Evolutionary conservation across 2,329 filamentous ascomycete genomes (phyloP).

Genomic region (Tolypocladium ovalisporum): DNA sequence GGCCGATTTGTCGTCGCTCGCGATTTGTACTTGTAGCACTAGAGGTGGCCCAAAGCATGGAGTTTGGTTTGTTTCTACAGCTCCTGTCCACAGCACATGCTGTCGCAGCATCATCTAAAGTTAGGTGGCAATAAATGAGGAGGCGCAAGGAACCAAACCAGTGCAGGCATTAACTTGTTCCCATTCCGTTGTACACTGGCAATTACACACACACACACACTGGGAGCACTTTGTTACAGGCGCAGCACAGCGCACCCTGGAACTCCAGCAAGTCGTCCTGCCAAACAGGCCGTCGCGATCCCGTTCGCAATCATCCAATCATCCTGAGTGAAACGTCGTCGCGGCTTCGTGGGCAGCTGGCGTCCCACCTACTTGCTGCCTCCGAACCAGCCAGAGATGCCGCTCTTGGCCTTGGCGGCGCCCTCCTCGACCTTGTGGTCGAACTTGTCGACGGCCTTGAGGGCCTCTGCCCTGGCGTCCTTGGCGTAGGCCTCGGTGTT

Average conservation of each 20-base stretch:
- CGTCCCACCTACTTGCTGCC: conserved; percentile 24
- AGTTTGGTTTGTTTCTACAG: background rate
- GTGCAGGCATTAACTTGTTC: background rate
- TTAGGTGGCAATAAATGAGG: background rate
- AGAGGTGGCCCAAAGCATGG: background rate
- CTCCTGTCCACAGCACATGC: background rate
- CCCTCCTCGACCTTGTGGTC: conserved; percentile 73
- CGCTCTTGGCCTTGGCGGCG: conserved; percentile 72
- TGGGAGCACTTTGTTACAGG: background rate
- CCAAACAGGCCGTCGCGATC: background rate
- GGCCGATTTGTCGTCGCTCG: background rate
- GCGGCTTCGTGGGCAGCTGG: no score
- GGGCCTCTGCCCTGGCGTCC: conserved; percentile 50
- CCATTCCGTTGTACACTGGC: background rate
- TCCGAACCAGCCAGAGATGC: conserved; percentile 79
- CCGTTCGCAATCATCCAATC: background rate
- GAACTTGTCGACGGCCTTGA: conserved; percentile 70
- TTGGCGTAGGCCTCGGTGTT: conserved; percentile 49
- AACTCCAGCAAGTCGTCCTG: background rate
- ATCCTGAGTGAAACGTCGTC: background rate
- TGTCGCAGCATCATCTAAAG: background rate
- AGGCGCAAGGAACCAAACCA: background rate
- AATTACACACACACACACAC: background rate
- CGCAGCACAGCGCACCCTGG: background rate
- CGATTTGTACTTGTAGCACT: background rate